Base-by-base conservation (phyloP, 192 early-diverging fungal genomes). In the Backusella circina region DNA sequence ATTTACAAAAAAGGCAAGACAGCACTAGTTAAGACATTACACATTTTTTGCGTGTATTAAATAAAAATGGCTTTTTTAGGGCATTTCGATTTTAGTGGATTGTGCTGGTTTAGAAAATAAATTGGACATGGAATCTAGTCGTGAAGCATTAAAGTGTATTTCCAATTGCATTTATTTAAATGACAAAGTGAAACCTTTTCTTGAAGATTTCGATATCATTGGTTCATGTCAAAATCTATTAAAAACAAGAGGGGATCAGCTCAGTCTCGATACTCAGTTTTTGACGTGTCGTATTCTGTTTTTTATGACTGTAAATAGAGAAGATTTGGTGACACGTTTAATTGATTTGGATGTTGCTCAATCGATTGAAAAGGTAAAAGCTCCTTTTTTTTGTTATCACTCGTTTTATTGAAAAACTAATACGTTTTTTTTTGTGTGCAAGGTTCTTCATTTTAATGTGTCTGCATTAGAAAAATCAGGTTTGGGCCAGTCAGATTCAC, bases 61-160 rank as follows among this genome's bases (percentile, higher is more conserved):
- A 44, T 66, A 16, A 26, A 51, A 33, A 23, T 21, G 13, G 41
- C 38, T 71, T 61, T 65, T 50, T 10, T 70, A 84, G 81, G 85
- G 82, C 12, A 83, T 85, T 12, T 23, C 41, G 61, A 74, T 79
- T 39, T 69, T 86, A 38, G 64, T 82, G 37, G 54, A n/a, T n/a
- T 69, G 83, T 36, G 77, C 84, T 36, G 72, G 75, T 28, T 70
- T 38, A 31, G 68, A 16, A 78, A 79, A 23, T 38, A 70, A 13
- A 51, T 65, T 47, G 38, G 87, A 89, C 70, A 85, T 44, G 26
- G 61, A 67, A 1, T 73, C 77, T 4, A 77, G 80, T 12, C 70
- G 79, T 44, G 88, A 87, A 73, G 86, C 91, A 3, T 73, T 93
- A n/a, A 94, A 93, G 36, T 91, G 90, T 54, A 76, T 94, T 32